These are phyloP conservation scores for Calycina herbarum DNA, from an alignment of 2,329 filamentous ascomycete genomes.

Conservation along the genomic window DNA sequence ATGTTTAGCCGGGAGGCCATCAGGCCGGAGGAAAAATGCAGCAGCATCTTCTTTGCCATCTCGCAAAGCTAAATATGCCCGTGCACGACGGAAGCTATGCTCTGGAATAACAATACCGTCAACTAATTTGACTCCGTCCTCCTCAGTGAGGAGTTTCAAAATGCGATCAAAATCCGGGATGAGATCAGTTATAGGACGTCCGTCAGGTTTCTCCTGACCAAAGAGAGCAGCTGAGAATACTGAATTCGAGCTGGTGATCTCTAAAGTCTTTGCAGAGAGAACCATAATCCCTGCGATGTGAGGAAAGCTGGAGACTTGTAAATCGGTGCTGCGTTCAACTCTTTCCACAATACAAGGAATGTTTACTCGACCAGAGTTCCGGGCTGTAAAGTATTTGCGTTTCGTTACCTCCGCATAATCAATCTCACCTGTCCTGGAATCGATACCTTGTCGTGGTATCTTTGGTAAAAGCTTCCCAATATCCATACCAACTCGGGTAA, in stretches of 20 bases:
- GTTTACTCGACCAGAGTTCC: constrained; percentile 72
- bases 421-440: constrained; percentile 67
- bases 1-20: constrained; percentile 81
- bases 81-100: constrained; percentile 88
- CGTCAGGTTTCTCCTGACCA: constrained; percentile 81
- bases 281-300: constrained; percentile 98
- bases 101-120: constrained; percentile 98
- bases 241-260: constrained; percentile 88
- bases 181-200: constrained; percentile 74
- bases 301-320: constrained; percentile 90
- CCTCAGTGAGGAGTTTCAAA: constrained; percentile 76
- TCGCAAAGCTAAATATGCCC: constrained; percentile 78
- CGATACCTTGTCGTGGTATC: constrained; percentile 75
- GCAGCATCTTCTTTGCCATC: constrained; percentile 80
- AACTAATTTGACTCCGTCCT: constrained; percentile 78
- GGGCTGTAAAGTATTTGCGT: constrained; percentile 80
- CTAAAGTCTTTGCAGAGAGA: constrained; percentile 73
- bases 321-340: constrained; percentile 64
- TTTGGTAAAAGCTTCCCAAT: constrained; percentile 78
- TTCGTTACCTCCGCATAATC: constrained; percentile 75
- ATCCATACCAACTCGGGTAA: constrained; percentile 67
- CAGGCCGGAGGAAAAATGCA: constrained; percentile 77
- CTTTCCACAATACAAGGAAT: constrained; percentile 83
- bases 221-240: constrained; percentile 93
- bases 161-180: constrained; percentile 87